Base-by-base conservation (phyloP, 169 alveolate genomes). In the Plasmodium adleri region DNA sequence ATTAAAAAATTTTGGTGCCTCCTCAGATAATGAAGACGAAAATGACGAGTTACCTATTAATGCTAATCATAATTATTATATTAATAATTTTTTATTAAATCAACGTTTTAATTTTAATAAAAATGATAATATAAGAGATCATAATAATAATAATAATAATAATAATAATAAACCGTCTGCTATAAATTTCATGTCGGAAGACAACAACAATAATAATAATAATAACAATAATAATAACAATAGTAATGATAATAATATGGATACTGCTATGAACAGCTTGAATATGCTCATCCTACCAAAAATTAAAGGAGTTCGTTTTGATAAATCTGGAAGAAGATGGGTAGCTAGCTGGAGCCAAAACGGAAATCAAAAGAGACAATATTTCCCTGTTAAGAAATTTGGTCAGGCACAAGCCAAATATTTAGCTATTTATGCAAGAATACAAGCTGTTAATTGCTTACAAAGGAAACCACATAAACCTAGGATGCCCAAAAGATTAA, bases 291-390 rank as follows among this genome's bases (percentile, higher is more conserved):
- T 80, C 7, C 13, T 67, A 52, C 78, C 90, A 12, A 80, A 80
- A 70, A 92, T 94, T 32, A 92, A 94, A 26, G 96, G 96, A 47
- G 96, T 94, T 26, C 92, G 94, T 88, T 94, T 92, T 75, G 95
- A 94, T 67, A 92, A 93, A n/a, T 92, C 96, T 1, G 96, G 94
- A 58, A 92, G 93, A 71, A 74, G 96, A 52, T 94, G 96, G 96
- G 94, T 94, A 58, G 96, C 96, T 47, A 72, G 96, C 78, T 94
- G 96, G 96, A 94, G 95, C 8, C 94, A 94, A n/a, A 94, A 92
- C 58, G 96, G 96, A 43, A 94, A 94, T 85, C 93, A 94, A 24
- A 94, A 94, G 28, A 92, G 96, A 71, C 93, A 94, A 32, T 92
- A 94, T 59, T 94, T 94, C 50, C 94, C 96, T 15, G 91, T 94